Percentiles rank a stretch among this genome's conserved stretches.
Conservation (phyloP, 805 yeast species). For the Kluyveromyces lactis region DNA sequence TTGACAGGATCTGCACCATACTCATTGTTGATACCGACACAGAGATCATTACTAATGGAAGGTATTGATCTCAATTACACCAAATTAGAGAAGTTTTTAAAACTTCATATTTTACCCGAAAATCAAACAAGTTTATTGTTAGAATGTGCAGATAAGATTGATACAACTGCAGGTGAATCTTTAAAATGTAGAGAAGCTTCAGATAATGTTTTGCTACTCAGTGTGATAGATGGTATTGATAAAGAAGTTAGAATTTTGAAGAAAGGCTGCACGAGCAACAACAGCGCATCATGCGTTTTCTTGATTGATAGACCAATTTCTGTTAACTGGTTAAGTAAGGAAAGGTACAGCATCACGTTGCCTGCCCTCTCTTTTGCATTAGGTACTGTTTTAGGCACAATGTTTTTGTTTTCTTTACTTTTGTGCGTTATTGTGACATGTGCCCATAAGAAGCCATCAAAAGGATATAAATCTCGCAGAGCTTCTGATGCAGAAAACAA, state of each 20-base stretch:
- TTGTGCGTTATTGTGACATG: slow-evolving; percentile 4
- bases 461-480: not conserved
- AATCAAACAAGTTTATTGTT: slow-evolving; percentile 40
- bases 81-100: slow-evolving; percentile 46
- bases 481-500: not conserved
- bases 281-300: slow-evolving; percentile 43
- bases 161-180: slow-evolving; percentile 36
- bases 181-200: slow-evolving; percentile 37
- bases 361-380: slow-evolving; percentile 62
- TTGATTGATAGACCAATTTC: slow-evolving; percentile 61
- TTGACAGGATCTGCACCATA: slow-evolving; percentile 34
- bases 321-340: slow-evolving; percentile 50
- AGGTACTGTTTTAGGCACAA: slow-evolving; percentile 57
- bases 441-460: not conserved
- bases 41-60: slow-evolving; percentile 43
- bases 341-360: slow-evolving; percentile 47
- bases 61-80: slow-evolving; percentile 39
- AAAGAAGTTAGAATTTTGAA: slow-evolving; percentile 51
- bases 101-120: slow-evolving; percentile 62
- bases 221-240: slow-evolving; percentile 40
- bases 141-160: slow-evolving; percentile 38
- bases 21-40: slow-evolving; percentile 70
- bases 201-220: slow-evolving; percentile 31
- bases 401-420: slow-evolving; percentile 19
- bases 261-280: slow-evolving; percentile 49